Percentiles rank a stretch among this genome's conserved stretches.
Evolutionary conservation across 208 protist species (phyloP).

Genomic region (Crithidia thermophila): DNA sequence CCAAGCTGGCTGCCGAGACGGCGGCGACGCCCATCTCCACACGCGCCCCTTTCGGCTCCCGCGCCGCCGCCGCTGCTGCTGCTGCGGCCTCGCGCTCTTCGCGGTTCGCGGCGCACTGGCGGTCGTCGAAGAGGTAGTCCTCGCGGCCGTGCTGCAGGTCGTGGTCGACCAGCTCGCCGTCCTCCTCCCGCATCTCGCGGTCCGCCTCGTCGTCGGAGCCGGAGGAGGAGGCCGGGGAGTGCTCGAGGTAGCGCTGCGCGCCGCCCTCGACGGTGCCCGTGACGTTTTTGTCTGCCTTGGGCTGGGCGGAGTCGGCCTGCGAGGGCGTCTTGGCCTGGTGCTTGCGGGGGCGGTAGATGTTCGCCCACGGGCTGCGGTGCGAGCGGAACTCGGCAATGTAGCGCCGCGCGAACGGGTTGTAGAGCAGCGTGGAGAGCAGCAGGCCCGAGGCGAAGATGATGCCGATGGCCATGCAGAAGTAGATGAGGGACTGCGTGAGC

Average conservation of each 20-base stretch:
- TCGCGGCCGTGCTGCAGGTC: not conserved
- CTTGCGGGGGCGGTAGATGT: slow-evolving; percentile 49
- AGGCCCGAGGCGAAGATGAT: slow-evolving; percentile 63
- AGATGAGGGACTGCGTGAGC: slow-evolving; percentile 67
- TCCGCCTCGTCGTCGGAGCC: slow-evolving; percentile 7
- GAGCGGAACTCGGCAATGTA: slow-evolving; percentile 82
- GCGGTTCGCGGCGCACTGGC: slow-evolving; percentile 6
- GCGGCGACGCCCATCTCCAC: no score
- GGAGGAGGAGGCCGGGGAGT: not conserved
- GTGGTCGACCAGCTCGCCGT: not conserved
- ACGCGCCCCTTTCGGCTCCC: not conserved
- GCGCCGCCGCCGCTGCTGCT: not conserved
- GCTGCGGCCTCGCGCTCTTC: slow-evolving; percentile 19
- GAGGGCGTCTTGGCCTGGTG: not conserved
- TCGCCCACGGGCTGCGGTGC: slow-evolving; percentile 41
- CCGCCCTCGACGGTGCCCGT: not conserved
- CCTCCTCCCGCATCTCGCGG: not conserved
- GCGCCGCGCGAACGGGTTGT: slow-evolving; percentile 61
- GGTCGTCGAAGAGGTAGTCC: slow-evolving; percentile 47
- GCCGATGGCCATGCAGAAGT: slow-evolving; percentile 68
- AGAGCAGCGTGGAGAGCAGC: slow-evolving; percentile 47
- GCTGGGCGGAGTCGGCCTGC: not conserved
- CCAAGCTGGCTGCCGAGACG: not conserved
- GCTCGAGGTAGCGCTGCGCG: not conserved
- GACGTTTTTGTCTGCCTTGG: not conserved